Percentiles rank a stretch among this genome's conserved stretches.
phyloP scores from a whole-genome alignment of 805 yeast species.

The Candida multigemmis region DNA sequence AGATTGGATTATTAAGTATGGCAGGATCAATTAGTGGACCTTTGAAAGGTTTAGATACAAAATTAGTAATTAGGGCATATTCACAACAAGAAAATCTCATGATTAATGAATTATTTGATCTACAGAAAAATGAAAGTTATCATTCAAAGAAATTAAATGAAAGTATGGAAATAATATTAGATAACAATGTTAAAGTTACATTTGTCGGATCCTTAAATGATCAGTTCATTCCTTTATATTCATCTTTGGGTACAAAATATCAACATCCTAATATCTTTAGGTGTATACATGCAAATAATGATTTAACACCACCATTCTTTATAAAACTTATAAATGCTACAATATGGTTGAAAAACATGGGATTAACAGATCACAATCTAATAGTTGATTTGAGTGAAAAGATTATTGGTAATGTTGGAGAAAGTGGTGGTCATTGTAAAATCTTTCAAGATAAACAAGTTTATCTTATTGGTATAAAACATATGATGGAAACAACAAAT shows the following conservation, averaged over 20 bases:
- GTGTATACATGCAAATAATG: slow-evolving; percentile 11
- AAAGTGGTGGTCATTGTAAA: slow-evolving; percentile 19
- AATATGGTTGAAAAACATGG: slow-evolving; percentile 25
- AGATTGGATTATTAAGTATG: slow-evolving; percentile 26
- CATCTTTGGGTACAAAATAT: slow-evolving; percentile 17
- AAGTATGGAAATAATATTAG: slow-evolving; percentile 11
- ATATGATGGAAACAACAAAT: slow-evolving; percentile 28
- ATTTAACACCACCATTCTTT: slow-evolving; percentile 18
- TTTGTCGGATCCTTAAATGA: slow-evolving; percentile 24
- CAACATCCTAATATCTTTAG: slow-evolving; percentile 31
- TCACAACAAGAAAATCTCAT: slow-evolving; percentile 25
- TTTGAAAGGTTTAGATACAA: slow-evolving; percentile 18
- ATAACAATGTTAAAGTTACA: slow-evolving; percentile 23
- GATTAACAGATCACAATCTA: slow-evolving; percentile 21
- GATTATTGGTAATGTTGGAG: slow-evolving; percentile 14
- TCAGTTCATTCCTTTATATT: slow-evolving; percentile 26
- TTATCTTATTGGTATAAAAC: slow-evolving; percentile 19
- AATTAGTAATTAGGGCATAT: slow-evolving; percentile 29
- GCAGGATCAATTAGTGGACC: slow-evolving; percentile 27
- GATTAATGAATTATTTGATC: slow-evolving; percentile 25
- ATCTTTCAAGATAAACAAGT: slow-evolving; percentile 13
- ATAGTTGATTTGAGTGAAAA: slow-evolving; percentile 18
- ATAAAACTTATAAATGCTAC: slow-evolving; percentile 16
- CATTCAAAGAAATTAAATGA: slow-evolving; percentile 9
- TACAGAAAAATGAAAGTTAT: slow-evolving; percentile 13